Conservation (phyloP, 805 yeast genomes). For the Candida hispaniensis region DNA sequence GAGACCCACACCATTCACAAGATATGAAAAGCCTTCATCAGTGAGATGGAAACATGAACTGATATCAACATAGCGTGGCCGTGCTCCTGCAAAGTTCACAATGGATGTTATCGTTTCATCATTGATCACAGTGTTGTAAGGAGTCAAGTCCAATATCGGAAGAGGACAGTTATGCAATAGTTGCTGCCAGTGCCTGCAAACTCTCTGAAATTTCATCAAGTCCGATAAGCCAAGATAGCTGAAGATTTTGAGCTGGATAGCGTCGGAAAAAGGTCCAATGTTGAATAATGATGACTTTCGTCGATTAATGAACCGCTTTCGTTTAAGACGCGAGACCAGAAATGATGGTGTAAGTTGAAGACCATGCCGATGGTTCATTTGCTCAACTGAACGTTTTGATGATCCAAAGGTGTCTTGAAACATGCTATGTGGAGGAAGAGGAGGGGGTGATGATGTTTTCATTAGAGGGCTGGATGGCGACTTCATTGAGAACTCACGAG, state of each 20-base stretch:
- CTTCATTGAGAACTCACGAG: too few relatives aligned
- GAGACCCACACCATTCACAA: slow-evolving; percentile 62
- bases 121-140: slow-evolving; percentile 50
- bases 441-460: too few relatives aligned
- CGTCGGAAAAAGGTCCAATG: slow-evolving; percentile 52
- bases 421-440: too few relatives aligned
- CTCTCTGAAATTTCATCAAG: slow-evolving; percentile 48
- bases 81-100: slow-evolving; percentile 58
- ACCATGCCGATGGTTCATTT: too few relatives aligned
- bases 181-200: slow-evolving; percentile 61
- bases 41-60: slow-evolving; percentile 70
- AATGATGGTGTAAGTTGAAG: too few relatives aligned
- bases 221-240: slow-evolving; percentile 43
- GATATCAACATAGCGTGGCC: slow-evolving; percentile 51
- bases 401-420: too few relatives aligned
- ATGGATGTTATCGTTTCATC: slow-evolving; percentile 49
- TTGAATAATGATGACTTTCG: slow-evolving; percentile 49
- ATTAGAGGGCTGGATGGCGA: too few relatives aligned
- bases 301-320: slow-evolving; percentile 19
- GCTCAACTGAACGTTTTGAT: too few relatives aligned
- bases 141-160: slow-evolving; percentile 48
- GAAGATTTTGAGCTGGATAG: slow-evolving; percentile 44
- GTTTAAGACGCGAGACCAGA: slow-evolving; percentile 16
- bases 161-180: slow-evolving; percentile 46
- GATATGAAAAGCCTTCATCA: slow-evolving; percentile 60